Base-by-base conservation (phyloP, 805 yeast genomes). In the Zygosaccharomyces gambellarensis region DNA sequence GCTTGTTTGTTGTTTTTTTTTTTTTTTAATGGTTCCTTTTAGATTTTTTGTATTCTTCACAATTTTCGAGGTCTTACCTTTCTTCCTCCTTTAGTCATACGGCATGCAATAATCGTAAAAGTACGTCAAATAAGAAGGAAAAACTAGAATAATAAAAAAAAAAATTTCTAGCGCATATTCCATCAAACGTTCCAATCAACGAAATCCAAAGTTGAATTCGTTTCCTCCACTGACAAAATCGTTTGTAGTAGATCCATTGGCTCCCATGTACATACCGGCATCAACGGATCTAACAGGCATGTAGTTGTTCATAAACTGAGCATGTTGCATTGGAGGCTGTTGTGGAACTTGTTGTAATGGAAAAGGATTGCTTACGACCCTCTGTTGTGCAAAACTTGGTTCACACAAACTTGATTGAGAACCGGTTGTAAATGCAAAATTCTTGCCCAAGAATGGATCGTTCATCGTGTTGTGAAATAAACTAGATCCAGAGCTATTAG, bases 311-410 rank as follows among this genome's bases (percentile, higher is more conserved):
- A 49, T 49, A 36, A 48, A 43, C n/a, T 31, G 45, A 12, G 45
- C 49, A 10, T 46, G 54, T 30, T 51, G 51, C 36, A 39, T 27
- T 29, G 50, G 28, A 22, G 51, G 52, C 25, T 51, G 49, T 36
- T 49, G 54, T 5, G 45, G 27, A 42, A 42, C 11, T 27, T 41
- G 45, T 25, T 51, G 54, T 22, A 46, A 30, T 21, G 56, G 56
- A 41, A 45, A 57, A n/a, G 62, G 61, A 45, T 57, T 57, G 42
- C 61, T 55, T 12, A 56, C 48, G 21, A 57, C 48, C 54, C 62
- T 55, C 25, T 51, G 54, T 47, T 51, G 54, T 32, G 54, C 43
- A 38, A 48, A 51, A 41, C 29, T 48, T 14, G 54, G 51, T 30
- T 51, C 54, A 34, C 50, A 39, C 17, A 51, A 45, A 30, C 47